Evolutionary conservation across 257 asterid species (phyloP), one percentile per base, ranked within the genome.

Genomic region (Vinca minor): DNA sequence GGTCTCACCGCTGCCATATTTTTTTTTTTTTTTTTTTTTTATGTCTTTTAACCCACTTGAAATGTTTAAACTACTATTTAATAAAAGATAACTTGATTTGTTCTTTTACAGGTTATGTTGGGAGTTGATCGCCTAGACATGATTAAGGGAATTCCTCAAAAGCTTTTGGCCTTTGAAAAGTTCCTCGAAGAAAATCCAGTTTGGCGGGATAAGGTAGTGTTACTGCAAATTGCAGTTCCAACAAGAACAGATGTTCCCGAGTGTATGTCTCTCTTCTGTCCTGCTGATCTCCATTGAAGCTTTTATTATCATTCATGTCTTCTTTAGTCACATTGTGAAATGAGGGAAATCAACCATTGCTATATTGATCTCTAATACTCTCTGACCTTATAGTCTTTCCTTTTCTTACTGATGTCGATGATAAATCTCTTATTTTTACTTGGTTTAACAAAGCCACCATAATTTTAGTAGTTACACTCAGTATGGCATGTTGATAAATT

Each of bases 231-330:
- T 72, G 98, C 95, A 49, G 98, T 91, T 48, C 98, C 96, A 60
- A 91, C 98, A 65, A 79, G 98, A 78, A 88, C 96, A 7, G 98
- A 91, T 74, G 95, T 91, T 72, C 94, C 98, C 6, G 98, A 91
- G 81, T 91, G 98, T 91, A 85, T 49, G 96, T 29, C 75, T 77
- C 73, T 71, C 63, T 54, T 59, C 58, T 78, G 62, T 70, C 65
- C 23, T 52, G 28, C 69, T 70, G 67, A 69, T 34, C 34, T 68
- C 54, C 45, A 74, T 46, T 59, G 65, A 42, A 61, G 58, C 69
- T 59, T 57, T 48, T 58, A 47, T 61, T 62, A 62, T 13, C 21
- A 12, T 61, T 20, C 20, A 12, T 41, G 46, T 66, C 21, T 42
- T 44, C 59, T 44, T 52, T 15, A 15, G 39, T 21, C 25, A 42